These are phyloP conservation scores for Iris macrosiphon DNA, from an alignment of 106 monocot species.

Conservation along the genomic window DNA sequence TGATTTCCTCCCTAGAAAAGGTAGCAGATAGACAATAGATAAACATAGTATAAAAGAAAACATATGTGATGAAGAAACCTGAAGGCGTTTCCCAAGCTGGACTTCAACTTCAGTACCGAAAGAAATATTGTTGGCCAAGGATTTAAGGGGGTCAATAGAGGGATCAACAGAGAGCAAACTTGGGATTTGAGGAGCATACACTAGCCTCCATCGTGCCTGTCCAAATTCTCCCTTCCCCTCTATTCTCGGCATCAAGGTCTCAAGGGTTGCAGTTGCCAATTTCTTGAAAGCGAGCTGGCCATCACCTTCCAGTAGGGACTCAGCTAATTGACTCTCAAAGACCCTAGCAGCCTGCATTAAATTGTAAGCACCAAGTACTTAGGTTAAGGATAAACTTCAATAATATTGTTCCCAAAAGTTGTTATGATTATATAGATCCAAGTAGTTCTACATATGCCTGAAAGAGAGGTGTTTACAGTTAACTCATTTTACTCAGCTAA, in stretches of 20 bases:
- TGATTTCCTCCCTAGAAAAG: too few species aligned
- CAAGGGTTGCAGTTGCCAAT: constrained; percentile 93
- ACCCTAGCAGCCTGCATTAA: constrained; percentile 86
- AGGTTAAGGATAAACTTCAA: background rate
- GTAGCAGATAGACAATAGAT: too few species aligned
- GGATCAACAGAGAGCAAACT: constrained; percentile 93
- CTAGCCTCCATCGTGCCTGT: constrained; percentile 94
- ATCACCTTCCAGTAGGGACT: constrained; percentile 89
- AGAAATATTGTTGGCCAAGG: constrained; percentile 92
- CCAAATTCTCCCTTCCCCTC: constrained; percentile 98
- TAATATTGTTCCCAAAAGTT: background rate
- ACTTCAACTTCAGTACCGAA: constrained; percentile 97
- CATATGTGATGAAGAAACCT: too few species aligned
- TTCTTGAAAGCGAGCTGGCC: constrained; percentile 98
- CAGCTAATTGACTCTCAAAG: constrained; percentile 91
- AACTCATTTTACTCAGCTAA: too few species aligned
- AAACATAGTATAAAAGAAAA: too few species aligned
- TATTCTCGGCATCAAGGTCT: constrained; percentile 95
- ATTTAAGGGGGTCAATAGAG: constrained; percentile 82
- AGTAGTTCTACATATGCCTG: too few species aligned
- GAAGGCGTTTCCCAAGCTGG: constrained; percentile 95
- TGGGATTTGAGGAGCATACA: constrained; percentile 97
- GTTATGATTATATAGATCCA: background rate
- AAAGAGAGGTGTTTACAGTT: too few species aligned
- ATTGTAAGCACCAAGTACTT: background rate